phyloP scores from a whole-genome alignment of 2,329 filamentous ascomycete species.

The Aspergillus tamarii region DNA sequence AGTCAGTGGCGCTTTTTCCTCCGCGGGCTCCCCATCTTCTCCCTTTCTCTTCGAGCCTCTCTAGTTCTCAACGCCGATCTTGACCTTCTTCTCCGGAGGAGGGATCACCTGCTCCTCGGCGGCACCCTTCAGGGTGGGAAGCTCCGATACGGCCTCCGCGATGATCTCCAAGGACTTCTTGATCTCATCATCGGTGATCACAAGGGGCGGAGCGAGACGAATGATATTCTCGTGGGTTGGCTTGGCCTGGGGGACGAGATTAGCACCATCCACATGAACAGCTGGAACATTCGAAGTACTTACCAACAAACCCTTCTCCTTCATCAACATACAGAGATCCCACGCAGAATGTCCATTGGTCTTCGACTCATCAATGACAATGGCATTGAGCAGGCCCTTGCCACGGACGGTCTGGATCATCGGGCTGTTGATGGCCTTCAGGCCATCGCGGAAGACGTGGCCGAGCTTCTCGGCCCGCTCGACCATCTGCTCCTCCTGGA shows the following conservation, averaged over 20 bases:
- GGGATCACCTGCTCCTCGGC: conserved; percentile 61
- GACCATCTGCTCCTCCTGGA: conserved; percentile 88
- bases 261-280: background rate
- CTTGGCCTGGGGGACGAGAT: conserved; percentile 71
- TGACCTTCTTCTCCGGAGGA: conserved; percentile 62
- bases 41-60: background rate
- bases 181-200: conserved; percentile 89
- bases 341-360: conserved; percentile 86
- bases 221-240: conserved; percentile 99
- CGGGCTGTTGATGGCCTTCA: conserved; percentile 74
- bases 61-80: conserved; percentile 62
- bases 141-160: conserved; percentile 75
- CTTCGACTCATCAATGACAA: conserved; percentile 90
- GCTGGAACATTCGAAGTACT: conserved; percentile 38
- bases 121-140: conserved; percentile 68
- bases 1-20: background rate
- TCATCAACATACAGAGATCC: conserved; percentile 95
- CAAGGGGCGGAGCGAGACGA: conserved; percentile 90
- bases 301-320: conserved; percentile 91
- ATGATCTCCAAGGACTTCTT: conserved; percentile 78
- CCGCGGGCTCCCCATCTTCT: background rate
- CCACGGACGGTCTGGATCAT: conserved; percentile 83
- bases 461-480: conserved; percentile 81
- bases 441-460: conserved; percentile 77
- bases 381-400: conserved; percentile 92